Evolutionary conservation across 176 grass and related monocot genomes (phyloP).

Genomic region (Oryza longistaminata): DNA sequence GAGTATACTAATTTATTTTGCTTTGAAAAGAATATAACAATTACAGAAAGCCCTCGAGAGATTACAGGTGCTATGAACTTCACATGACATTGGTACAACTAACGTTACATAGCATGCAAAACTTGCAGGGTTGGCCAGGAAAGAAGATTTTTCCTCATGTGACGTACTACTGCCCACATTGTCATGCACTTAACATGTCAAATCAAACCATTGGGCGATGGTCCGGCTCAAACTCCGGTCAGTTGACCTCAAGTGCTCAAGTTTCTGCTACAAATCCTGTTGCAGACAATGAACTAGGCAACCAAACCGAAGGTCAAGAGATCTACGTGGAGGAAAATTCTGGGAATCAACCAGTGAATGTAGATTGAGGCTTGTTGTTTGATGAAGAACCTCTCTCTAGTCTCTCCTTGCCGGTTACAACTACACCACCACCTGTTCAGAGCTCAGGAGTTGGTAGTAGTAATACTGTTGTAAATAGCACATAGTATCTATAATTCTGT

Average conservation of each 20-base stretch:
- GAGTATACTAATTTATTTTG: not conserved
- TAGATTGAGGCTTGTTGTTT: not conserved
- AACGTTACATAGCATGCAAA: not conserved
- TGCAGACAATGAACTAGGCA: constrained; percentile 35
- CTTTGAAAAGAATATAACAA: too few species aligned
- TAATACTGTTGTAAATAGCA: constrained; percentile 22
- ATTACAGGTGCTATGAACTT: not conserved
- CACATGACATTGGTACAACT: not conserved
- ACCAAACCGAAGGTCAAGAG: constrained; percentile 24
- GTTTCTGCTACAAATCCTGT: not conserved
- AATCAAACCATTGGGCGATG: constrained; percentile 22
- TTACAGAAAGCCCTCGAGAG: not conserved
- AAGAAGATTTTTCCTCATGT: constrained; percentile 49
- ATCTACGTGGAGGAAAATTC: not conserved
- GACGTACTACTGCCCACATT: constrained; percentile 67
- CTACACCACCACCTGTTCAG: too few species aligned
- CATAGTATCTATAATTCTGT: too few species aligned
- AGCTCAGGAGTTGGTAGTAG: too few species aligned
- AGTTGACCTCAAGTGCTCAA: not conserved
- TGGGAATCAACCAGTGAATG: constrained; percentile 1
- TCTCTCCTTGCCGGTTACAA: too few species aligned
- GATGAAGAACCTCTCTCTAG: not conserved
- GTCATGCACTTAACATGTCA: constrained; percentile 53
- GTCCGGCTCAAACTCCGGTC: constrained; percentile 20
- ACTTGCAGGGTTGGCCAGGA: constrained; percentile 52